phyloP scores from a whole-genome alignment of 305 asterid genomes.

The Fraxinus platypoda region DNA sequence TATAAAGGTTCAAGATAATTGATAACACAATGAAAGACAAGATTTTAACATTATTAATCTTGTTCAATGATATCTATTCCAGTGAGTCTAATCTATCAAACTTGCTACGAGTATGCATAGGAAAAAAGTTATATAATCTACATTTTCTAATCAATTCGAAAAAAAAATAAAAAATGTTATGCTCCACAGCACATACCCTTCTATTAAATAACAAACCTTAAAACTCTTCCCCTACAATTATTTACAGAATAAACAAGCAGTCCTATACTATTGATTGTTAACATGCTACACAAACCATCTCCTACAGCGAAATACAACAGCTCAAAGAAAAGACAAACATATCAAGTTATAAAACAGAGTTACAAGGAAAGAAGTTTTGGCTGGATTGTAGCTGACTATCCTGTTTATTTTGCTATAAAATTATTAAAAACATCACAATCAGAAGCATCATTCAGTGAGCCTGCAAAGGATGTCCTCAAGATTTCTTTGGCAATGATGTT shows the following conservation, averaged over 20 bases:
- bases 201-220: not conserved
- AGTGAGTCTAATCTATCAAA: not conserved
- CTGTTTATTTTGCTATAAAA: conserved; percentile 17
- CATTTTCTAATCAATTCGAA: not conserved
- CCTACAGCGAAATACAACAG: conserved; percentile 10
- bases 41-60: not conserved
- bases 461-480: conserved; percentile 30
- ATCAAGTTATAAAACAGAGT: not conserved
- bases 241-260: conserved; percentile 26
- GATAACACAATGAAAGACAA: not conserved
- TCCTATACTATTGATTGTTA: conserved; percentile 14
- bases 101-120: not conserved
- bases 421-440: not conserved
- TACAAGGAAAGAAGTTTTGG: conserved; percentile 9
- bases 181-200: not conserved
- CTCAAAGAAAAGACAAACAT: not conserved
- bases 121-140: not conserved
- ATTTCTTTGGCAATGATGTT: conserved; percentile 39
- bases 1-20: not conserved
- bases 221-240: conserved; percentile 10
- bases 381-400: conserved; percentile 15
- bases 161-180: not conserved
- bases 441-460: conserved; percentile 18
- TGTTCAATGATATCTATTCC: not conserved
- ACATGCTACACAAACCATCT: conserved; percentile 19